Conservation (phyloP, 495 filamentous ascomycete genomes). For the Massariosphaeria phaeospora region DNA sequence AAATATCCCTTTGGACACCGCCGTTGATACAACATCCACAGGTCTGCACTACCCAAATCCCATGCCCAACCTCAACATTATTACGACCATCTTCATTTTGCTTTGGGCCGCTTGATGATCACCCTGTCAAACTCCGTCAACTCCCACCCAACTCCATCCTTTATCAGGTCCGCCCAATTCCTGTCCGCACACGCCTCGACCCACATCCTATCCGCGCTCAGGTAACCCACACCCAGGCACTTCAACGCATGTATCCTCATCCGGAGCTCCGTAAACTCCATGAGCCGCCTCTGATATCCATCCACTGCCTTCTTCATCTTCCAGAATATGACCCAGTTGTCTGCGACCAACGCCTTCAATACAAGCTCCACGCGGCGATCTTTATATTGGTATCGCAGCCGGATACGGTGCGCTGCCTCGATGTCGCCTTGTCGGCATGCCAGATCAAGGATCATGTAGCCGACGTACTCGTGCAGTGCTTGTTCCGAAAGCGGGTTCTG, state of each 20-base stretch:
- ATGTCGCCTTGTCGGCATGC: constrained; percentile 80
- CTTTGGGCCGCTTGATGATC: constrained; percentile 61
- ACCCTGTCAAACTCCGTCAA: constrained; percentile 56
- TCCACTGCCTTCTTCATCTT: constrained; percentile 65
- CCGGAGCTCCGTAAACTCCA: constrained; percentile 71
- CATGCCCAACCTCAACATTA: no score
- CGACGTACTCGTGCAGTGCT: constrained; percentile 70
- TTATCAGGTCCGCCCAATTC: constrained; percentile 62
- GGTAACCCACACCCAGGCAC: constrained; percentile 76
- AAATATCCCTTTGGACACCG: no score
- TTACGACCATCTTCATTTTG: constrained; percentile 41
- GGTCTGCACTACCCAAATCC: no score
- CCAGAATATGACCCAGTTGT: constrained; percentile 79
- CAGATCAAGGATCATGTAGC: constrained; percentile 80
- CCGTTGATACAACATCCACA: not conserved
- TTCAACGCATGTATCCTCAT: constrained; percentile 71
- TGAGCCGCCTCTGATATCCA: constrained; percentile 65
- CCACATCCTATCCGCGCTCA: constrained; percentile 62
- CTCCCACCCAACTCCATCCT: constrained; percentile 74
- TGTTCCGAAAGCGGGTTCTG: constrained; percentile 56
- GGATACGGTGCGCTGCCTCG: constrained; percentile 62
- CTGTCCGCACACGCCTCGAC: constrained; percentile 57
- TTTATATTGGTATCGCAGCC: constrained; percentile 50
- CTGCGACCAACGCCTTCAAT: constrained; percentile 65
- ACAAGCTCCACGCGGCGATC: constrained; percentile 62